These are phyloP conservation scores for Metarhizium sp. DNA, from an alignment of 2,329 filamentous ascomycete species.

Conservation along the genomic window DNA sequence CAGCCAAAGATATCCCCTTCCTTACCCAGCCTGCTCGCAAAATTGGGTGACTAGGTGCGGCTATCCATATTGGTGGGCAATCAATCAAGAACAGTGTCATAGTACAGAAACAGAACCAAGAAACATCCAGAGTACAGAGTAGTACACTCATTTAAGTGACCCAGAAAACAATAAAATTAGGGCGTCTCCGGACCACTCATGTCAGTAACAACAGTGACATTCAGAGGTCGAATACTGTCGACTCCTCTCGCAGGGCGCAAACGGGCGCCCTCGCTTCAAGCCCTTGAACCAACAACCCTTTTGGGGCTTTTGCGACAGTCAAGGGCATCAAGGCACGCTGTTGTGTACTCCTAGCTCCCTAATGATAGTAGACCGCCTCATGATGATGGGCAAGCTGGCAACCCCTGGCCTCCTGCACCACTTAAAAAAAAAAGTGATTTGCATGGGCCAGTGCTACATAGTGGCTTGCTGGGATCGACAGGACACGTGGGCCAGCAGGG, in stretches of 20 bases:
- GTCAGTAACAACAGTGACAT: neutral
- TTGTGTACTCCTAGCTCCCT: neutral
- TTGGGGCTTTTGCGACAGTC: too few relatives aligned
- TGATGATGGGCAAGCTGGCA: neutral
- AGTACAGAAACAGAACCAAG: neutral
- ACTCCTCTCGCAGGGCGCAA: neutral
- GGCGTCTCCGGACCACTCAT: neutral
- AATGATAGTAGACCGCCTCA: neutral
- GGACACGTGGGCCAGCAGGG: constrained; percentile 11
- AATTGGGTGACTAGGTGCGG: neutral
- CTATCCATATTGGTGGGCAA: too few relatives aligned
- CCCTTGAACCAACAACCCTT: neutral
- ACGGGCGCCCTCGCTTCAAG: neutral
- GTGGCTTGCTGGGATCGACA: constrained; percentile 5
- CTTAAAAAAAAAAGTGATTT: too few relatives aligned
- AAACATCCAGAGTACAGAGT: neutral
- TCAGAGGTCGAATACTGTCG: neutral
- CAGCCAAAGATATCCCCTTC: neutral
- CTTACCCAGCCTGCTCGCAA: neutral
- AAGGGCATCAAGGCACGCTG: neutral
- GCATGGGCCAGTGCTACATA: too few relatives aligned
- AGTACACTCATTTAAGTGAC: neutral
- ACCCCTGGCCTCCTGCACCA: too few relatives aligned
- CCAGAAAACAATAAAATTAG: neutral
- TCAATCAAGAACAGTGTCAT: neutral